A percentile compares a stretch with the other conserved stretches of the same genome.
Evolutionary conservation across 306 rosid species (phyloP).

Genomic region (Rubus parviflorus): DNA sequence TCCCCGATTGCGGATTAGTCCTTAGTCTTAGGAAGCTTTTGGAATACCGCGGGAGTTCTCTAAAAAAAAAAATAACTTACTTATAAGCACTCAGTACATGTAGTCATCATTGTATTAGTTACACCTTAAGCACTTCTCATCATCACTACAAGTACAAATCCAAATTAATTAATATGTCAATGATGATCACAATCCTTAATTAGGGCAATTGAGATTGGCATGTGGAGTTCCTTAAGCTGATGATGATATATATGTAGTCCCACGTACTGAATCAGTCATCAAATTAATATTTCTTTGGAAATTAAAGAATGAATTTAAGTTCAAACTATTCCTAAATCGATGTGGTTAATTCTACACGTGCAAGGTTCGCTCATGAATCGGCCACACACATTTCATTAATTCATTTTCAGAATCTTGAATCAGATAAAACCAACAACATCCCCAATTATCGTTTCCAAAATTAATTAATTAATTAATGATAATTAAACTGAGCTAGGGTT

Average conservation of each 20-base stretch:
- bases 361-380: conserved; percentile 3
- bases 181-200: not conserved
- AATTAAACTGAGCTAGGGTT: not conserved
- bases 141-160: not conserved
- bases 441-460: not conserved
- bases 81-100: not conserved
- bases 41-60: no score
- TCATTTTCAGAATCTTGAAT: not conserved
- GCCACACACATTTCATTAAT: conserved; percentile 10
- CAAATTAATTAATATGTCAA: not conserved
- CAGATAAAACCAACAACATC: conserved; percentile 12
- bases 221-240: not conserved
- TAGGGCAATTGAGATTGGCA: conserved; percentile 11
- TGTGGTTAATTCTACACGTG: conserved; percentile 30
- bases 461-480: not conserved
- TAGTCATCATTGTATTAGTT: not conserved
- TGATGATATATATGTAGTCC: not conserved
- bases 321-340: not conserved
- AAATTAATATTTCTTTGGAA: no score
- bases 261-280: not conserved
- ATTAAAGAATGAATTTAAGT: not conserved
- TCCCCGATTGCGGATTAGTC: no score
- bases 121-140: not conserved
- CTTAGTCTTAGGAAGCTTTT: no score
- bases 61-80: no score